Percentiles rank a stretch among this genome's conserved stretches.
phyloP scores from a whole-genome alignment of 164 flowering plant genomes.

The Saururus chinensis region DNA sequence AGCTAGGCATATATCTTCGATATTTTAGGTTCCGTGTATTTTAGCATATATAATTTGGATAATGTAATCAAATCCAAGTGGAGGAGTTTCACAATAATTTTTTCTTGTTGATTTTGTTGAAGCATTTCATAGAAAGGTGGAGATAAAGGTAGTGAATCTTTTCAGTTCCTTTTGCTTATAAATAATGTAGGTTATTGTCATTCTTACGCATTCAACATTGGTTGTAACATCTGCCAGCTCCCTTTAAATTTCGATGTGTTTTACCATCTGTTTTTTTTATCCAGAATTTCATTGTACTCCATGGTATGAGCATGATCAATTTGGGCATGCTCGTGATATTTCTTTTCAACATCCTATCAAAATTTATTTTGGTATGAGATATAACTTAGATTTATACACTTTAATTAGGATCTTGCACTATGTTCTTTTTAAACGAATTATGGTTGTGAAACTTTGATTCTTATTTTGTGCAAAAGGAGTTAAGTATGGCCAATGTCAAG shows the following conservation, averaged over 20 bases:
- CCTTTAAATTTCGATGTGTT: not conserved
- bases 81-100: slow-evolving; percentile 70
- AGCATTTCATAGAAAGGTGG: slow-evolving; percentile 69
- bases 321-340: slow-evolving; percentile 62
- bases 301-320: slow-evolving; percentile 59
- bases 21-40: not conserved
- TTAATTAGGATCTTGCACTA: not conserved
- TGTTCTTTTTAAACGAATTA: not conserved
- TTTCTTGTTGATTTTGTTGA: slow-evolving; percentile 52
- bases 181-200: no score
- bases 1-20: not conserved
- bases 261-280: slow-evolving; percentile 2
- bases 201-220: not conserved
- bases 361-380: slow-evolving; percentile 61
- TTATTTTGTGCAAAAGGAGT: slow-evolving; percentile 46
- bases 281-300: slow-evolving; percentile 64
- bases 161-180: not conserved
- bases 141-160: slow-evolving; percentile 59
- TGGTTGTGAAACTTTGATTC: not conserved
- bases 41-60: not conserved
- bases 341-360: slow-evolving; percentile 94
- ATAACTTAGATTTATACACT: not conserved
- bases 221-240: no score
- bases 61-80: slow-evolving; percentile 34
- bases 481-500: slow-evolving; percentile 69